A percentile compares a stretch with the other conserved stretches of the same genome.
phyloP scores from a whole-genome alignment of 495 filamentous ascomycete species.

The Neurospora africana region DNA sequence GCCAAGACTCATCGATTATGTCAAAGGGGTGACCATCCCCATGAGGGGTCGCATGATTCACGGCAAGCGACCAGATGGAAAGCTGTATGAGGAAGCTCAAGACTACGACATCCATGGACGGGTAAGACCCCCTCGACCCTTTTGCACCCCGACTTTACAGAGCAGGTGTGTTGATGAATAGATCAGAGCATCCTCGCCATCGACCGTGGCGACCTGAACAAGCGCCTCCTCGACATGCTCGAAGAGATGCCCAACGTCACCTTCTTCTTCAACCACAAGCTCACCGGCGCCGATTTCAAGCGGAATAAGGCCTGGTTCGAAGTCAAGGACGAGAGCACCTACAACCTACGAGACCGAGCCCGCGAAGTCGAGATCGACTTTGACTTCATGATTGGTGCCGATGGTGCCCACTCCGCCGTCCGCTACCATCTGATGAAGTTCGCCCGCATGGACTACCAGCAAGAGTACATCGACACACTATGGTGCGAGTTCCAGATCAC shows the following conservation, averaged over 20 bases:
- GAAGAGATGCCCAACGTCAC: slow-evolving; percentile 76
- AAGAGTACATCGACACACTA: slow-evolving; percentile 91
- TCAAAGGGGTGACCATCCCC: slow-evolving; percentile 70
- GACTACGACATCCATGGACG: slow-evolving; percentile 83
- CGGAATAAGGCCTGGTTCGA: slow-evolving; percentile 83
- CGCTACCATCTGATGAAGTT: slow-evolving; percentile 93
- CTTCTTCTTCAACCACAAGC: slow-evolving; percentile 83
- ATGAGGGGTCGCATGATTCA: slow-evolving; percentile 99
- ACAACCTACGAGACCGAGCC: slow-evolving; percentile 11
- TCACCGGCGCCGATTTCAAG: slow-evolving; percentile 76
- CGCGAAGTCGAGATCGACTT: slow-evolving; percentile 64
- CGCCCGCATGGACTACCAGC: slow-evolving; percentile 75
- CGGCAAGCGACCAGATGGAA: slow-evolving; percentile 49
- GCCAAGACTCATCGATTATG: slow-evolving; percentile 55
- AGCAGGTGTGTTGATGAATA: neutral
- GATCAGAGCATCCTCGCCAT: slow-evolving; percentile 38
- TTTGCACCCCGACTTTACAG: neutral
- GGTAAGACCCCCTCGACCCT: slow-evolving; percentile 35
- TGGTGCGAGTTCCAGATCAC: slow-evolving; percentile 95
- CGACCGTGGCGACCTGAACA: slow-evolving; percentile 78
- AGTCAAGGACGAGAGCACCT: slow-evolving; percentile 23
- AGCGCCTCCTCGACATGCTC: slow-evolving; percentile 73
- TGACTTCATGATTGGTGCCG: slow-evolving; percentile 89
- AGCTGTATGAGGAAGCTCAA: slow-evolving; percentile 68
- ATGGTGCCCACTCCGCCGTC: slow-evolving; percentile 86